Base-by-base conservation (phyloP, 306 rosid species). In the Sesbania bispinosa region DNA sequence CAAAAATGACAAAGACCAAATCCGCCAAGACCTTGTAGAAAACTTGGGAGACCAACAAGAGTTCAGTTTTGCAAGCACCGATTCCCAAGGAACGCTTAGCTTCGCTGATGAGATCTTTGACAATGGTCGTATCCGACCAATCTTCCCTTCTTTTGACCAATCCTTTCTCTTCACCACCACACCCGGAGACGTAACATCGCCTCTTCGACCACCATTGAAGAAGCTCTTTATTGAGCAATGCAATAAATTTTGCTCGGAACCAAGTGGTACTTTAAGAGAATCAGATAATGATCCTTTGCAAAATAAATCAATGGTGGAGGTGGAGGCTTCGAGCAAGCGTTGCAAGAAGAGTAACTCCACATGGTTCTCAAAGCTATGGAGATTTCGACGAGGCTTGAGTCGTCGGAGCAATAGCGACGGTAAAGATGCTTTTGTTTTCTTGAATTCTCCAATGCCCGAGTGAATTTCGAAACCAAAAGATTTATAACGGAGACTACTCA, bases 31-130 rank as follows among this genome's bases (percentile, higher is more conserved):
- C 6, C 8, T 0, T 2, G 18, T 10, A 35, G 47, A 60, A 35
- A 10, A 36, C 1, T 0, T n/a, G 2, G 74, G 62, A 0, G 87
- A 81, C n/a, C n/a, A n/a, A 0, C 86, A 80, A 1, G 93, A 90
- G 24, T 90, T 90, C 18, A 82, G 84, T 11, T 90, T 90, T 14
- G 74, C 32, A 8, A 79, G 76, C 18, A 16, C 59, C 10, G 81
- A 78, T 16, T 80, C 85, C 10, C 85, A 84, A 19, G 83, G 80
- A 4, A 84, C 84, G 5, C 86, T 84, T 43, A 71, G 76, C 19
- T 69, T 74, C 10, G 96, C 89, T 0, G 90, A 85, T 27, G 89
- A 87, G 9, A n/a, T n/a, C n/a, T n/a, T n/a, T n/a, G n/a, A n/a
- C n/a, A n/a, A n/a, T n/a, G n/a, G n/a, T n/a, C n/a, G 52, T 68